These are phyloP conservation scores for Suhomyces panamericanus DNA, from an alignment of 1,139 yeast species.

Conservation along the genomic window DNA sequence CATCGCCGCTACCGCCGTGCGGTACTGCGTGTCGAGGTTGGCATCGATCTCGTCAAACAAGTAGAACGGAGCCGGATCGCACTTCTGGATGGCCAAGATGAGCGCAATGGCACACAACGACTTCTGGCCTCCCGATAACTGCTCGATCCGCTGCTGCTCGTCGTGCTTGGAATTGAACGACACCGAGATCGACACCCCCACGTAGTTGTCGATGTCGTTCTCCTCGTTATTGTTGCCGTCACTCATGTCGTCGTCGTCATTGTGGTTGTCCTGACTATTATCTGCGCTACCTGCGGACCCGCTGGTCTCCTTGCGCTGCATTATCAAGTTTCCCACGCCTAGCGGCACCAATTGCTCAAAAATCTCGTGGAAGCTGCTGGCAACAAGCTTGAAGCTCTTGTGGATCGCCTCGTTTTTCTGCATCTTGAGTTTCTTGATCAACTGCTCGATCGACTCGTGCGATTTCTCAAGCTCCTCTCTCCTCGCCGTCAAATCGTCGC, in stretches of 20 bases:
- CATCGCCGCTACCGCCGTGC: conserved; percentile 82
- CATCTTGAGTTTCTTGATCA: conserved; percentile 69
- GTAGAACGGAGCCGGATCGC: conserved; percentile 97
- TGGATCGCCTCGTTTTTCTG: conserved; percentile 85
- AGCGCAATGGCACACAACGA: conserved; percentile 92
- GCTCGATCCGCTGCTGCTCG: conserved; percentile 88
- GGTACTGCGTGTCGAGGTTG: conserved; percentile 87
- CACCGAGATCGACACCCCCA: conserved; percentile 84
- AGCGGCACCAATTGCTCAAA: conserved; percentile 82
- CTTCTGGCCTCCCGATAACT: conserved; percentile 94
- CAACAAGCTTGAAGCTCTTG: conserved; percentile 74
- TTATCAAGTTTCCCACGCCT: conserved; percentile 74
- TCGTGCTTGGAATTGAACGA: conserved; percentile 86
- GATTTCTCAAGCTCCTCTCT: conserved; percentile 71
- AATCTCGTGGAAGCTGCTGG: conserved; percentile 68
- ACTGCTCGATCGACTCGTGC: conserved; percentile 66
- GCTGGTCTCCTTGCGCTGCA: conserved; percentile 45
- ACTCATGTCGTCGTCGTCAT: conserved; percentile 20
- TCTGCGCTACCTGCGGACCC: neutral
- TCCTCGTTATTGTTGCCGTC: conserved; percentile 13
- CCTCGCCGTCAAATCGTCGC: conserved; percentile 64
- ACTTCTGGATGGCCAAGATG: conserved; percentile 87
- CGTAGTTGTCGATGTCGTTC: conserved; percentile 56
- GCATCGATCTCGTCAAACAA: conserved; percentile 96
- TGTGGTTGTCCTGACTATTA: conserved; percentile 6